phyloP scores from a whole-genome alignment of 1,139 yeast species.

The Taphrina communis region DNA sequence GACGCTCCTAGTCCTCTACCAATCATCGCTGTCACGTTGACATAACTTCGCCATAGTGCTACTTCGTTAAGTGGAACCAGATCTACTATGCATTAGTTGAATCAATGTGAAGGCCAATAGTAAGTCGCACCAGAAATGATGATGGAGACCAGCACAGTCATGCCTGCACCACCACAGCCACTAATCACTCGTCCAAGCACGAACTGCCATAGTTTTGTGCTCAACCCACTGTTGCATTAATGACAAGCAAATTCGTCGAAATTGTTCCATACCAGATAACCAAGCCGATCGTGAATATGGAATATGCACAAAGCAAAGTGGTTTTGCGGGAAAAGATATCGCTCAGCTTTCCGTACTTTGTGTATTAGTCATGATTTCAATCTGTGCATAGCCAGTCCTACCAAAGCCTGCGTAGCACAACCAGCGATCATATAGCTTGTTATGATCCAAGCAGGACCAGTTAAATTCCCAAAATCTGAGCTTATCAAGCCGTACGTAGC shows the following conservation, averaged over 20 bases:
- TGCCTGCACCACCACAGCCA: slow-evolving; percentile 74
- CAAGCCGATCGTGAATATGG: slow-evolving; percentile 58
- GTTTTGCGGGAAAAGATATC: slow-evolving; percentile 67
- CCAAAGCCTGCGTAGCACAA: slow-evolving; percentile 50
- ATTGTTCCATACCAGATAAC: background rate
- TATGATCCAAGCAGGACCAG: slow-evolving; percentile 15
- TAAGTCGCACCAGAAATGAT: slow-evolving; percentile 51
- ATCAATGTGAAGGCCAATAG: background rate
- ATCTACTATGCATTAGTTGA: background rate
- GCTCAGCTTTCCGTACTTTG: slow-evolving; percentile 64
- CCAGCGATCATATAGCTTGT: slow-evolving; percentile 23
- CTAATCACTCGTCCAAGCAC: slow-evolving; percentile 71
- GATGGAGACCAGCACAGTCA: slow-evolving; percentile 63
- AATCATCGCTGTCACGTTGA: slow-evolving; percentile 25
- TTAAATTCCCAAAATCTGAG: slow-evolving; percentile 21
- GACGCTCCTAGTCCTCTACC: slow-evolving; percentile 36
- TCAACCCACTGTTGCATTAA: background rate
- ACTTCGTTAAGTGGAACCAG: slow-evolving; percentile 28
- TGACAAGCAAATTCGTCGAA: background rate
- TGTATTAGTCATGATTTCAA: background rate
- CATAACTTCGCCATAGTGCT: slow-evolving; percentile 36
- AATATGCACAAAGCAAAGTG: slow-evolving; percentile 58
- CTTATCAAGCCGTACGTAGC: slow-evolving; percentile 24
- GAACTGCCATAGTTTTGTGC: slow-evolving; percentile 47
- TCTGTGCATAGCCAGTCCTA: background rate